phyloP scores from a whole-genome alignment of 345 rosid species.

The Diplotaxis tenuifolia region DNA sequence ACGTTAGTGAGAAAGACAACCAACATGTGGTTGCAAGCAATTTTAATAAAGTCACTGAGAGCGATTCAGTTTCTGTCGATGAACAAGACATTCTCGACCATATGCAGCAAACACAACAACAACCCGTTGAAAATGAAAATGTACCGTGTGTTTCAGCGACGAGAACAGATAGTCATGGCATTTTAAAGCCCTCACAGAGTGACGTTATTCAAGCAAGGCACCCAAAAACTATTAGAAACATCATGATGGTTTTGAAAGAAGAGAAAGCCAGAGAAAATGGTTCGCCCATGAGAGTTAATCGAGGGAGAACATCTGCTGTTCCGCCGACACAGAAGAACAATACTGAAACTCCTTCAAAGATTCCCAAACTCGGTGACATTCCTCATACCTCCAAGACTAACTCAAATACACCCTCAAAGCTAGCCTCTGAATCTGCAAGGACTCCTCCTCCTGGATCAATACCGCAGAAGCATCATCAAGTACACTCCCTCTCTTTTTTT shows the following conservation, averaged over 20 bases:
- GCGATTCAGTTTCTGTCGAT: conserved; percentile 55
- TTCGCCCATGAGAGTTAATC: conserved; percentile 76
- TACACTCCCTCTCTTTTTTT: conserved; percentile 29
- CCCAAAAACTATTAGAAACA: conserved; percentile 76
- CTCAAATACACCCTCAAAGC: conserved; percentile 49
- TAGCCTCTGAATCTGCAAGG: conserved; percentile 50
- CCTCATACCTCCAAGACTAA: conserved; percentile 54
- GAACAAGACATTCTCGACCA: conserved; percentile 60
- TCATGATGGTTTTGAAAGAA: conserved; percentile 93
- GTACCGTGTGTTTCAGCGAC: conserved; percentile 33
- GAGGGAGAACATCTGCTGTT: conserved; percentile 47
- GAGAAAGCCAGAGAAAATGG: conserved; percentile 82
- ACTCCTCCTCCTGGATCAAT: conserved; percentile 48
- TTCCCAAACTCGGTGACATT: conserved; percentile 52
- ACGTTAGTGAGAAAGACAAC: conserved; percentile 49
- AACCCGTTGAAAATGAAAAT: conserved; percentile 49
- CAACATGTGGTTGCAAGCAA: conserved; percentile 39
- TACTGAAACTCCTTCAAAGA: conserved; percentile 62
- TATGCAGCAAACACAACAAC: conserved; percentile 40
- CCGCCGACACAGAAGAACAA: conserved; percentile 51
- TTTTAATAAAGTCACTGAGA: conserved; percentile 50
- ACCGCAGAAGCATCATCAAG: conserved; percentile 66
- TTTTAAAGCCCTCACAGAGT: conserved; percentile 41
- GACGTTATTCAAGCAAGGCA: conserved; percentile 61
- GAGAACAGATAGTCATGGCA: conserved; percentile 52